These are phyloP conservation scores for Didymella arachidicola DNA, from an alignment of 2,329 filamentous ascomycete genomes.

Conservation along the genomic window DNA sequence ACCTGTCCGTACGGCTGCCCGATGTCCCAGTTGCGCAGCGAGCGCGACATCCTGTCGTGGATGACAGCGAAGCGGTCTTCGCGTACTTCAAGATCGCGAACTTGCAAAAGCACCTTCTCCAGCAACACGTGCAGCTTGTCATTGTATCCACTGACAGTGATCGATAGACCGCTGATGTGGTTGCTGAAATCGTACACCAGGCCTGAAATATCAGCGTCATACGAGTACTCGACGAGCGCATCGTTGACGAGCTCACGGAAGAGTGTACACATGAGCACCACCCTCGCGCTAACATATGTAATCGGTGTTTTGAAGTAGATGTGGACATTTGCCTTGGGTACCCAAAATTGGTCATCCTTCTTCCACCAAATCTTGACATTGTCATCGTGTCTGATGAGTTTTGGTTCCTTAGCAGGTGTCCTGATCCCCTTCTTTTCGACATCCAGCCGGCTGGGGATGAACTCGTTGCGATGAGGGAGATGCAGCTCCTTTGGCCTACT, in stretches of 20 bases:
- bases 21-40: constrained; percentile 85
- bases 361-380: constrained; percentile 91
- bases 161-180: constrained; percentile 75
- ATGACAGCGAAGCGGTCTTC: constrained; percentile 91
- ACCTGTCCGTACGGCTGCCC: constrained; percentile 91
- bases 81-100: constrained; percentile 83
- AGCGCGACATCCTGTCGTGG: constrained; percentile 80
- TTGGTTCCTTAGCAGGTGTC: constrained; percentile 75
- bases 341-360: constrained; percentile 98
- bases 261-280: constrained; percentile 77
- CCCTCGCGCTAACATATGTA: constrained; percentile 79
- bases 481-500: constrained; percentile 76
- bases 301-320: constrained; percentile 82
- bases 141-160: constrained; percentile 90
- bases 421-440: constrained; percentile 94
- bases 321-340: constrained; percentile 88
- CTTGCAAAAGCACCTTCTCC: constrained; percentile 84
- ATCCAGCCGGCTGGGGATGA: constrained; percentile 90
- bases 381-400: constrained; percentile 84
- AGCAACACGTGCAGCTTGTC: constrained; percentile 92
- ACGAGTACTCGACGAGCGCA: constrained; percentile 89
- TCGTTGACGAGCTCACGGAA: constrained; percentile 89
- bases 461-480: constrained; percentile 91
- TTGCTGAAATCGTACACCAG: constrained; percentile 81
- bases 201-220: constrained; percentile 93